phyloP scores from a whole-genome alignment of 164 flowering plant genomes.

The Vitis amurensis region DNA sequence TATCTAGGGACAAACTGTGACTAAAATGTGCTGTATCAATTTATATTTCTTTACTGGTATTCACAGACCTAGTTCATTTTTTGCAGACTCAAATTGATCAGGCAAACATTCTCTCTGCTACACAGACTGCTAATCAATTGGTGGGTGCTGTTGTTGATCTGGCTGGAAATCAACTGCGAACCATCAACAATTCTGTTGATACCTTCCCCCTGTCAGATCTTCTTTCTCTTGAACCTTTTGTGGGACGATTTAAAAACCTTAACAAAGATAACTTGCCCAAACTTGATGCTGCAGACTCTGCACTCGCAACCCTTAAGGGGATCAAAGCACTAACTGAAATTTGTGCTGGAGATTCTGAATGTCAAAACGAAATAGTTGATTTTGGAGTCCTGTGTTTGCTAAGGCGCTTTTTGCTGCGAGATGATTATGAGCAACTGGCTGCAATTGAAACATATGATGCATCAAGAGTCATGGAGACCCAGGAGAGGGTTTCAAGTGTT shows the following conservation, averaged over 20 bases:
- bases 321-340: constrained; percentile 80
- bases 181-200: constrained; percentile 37
- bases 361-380: constrained; percentile 60
- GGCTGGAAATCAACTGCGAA: constrained; percentile 56
- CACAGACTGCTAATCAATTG: constrained; percentile 61
- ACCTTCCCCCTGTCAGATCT: constrained; percentile 67
- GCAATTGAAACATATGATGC: constrained; percentile 97
- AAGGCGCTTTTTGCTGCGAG: constrained; percentile 71
- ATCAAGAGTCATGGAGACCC: constrained; percentile 64
- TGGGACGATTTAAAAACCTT: constrained; percentile 50
- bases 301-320: constrained; percentile 85
- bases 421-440: constrained; percentile 94
- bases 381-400: constrained; percentile 81
- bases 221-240: constrained; percentile 81
- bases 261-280: constrained; percentile 62
- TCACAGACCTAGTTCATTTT: constrained; percentile 10
- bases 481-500: constrained; percentile 38
- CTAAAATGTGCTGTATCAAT: background rate
- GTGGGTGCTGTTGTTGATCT: constrained; percentile 76
- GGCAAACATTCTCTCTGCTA: constrained; percentile 59
- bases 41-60: background rate
- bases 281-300: constrained; percentile 84
- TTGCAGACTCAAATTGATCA: constrained; percentile 90
- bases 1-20: background rate
- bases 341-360: constrained; percentile 61